phyloP scores from a whole-genome alignment of 140 eudicot species.

The Anethum foeniculum region DNA sequence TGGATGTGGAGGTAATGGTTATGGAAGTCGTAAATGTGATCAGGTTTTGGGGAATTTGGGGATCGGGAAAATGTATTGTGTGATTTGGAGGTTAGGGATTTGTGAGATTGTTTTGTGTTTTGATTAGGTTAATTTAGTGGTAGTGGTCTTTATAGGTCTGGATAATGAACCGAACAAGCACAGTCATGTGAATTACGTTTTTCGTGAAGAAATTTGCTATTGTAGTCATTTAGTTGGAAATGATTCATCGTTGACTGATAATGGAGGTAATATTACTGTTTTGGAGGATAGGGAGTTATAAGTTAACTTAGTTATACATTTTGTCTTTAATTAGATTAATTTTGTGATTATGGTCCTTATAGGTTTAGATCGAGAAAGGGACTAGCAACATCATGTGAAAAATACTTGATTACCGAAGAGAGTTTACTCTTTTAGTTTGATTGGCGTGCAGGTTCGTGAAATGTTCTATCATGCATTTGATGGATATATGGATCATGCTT shows the following conservation, averaged over 20 bases:
- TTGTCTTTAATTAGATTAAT: neutral
- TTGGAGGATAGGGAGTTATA: neutral
- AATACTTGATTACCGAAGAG: neutral
- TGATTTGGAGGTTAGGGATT: neutral
- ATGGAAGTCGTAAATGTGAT: neutral
- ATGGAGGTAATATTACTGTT: too few relatives aligned
- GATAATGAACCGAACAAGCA: neutral
- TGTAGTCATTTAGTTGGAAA: neutral
- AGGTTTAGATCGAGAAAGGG: neutral
- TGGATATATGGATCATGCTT: constrained; percentile 96
- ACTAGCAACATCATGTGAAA: neutral
- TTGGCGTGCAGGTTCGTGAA: constrained; percentile 52
- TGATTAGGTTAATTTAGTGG: too few relatives aligned
- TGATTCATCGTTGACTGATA: neutral
- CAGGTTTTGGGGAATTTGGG: neutral
- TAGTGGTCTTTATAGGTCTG: neutral
- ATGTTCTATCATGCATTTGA: constrained; percentile 98
- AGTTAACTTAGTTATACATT: neutral
- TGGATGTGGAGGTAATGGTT: neutral
- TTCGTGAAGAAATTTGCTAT: neutral
- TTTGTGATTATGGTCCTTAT: neutral
- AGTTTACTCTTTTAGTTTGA: neutral
- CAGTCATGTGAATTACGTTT: neutral
- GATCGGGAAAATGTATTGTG: neutral
- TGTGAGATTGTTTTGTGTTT: too few relatives aligned